Evolutionary conservation across 768 basidiomycete genomes (phyloP).

Genomic region (Lyophyllum atratum): DNA sequence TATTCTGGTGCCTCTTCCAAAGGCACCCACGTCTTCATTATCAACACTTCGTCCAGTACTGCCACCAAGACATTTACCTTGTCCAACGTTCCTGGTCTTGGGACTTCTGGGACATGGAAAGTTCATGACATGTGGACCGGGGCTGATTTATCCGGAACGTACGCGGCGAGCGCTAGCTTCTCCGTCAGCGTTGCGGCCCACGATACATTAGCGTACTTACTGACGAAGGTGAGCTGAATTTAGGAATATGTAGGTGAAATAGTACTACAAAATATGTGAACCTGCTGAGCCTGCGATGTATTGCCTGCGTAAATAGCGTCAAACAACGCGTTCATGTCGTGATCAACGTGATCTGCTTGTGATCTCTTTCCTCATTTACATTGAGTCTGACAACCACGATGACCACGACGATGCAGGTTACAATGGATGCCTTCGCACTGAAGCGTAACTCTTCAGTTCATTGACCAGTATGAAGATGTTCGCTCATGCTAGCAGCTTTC

Average conservation of each 20-base stretch:
- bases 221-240: constrained; percentile 25
- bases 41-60: constrained; percentile 43
- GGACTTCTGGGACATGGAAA: constrained; percentile 34
- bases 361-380: not conserved
- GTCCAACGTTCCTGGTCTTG: constrained; percentile 46
- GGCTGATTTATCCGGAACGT: constrained; percentile 42
- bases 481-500: constrained; percentile 52
- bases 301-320: not conserved
- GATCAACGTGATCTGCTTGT: not conserved
- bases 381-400: not conserved
- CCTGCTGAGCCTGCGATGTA: too few relatives aligned
- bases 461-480: constrained; percentile 10
- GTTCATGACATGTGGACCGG: constrained; percentile 61
- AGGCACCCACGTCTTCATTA: constrained; percentile 56
- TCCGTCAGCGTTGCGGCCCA: constrained; percentile 45
- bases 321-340: constrained; percentile 4
- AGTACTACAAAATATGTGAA: not conserved
- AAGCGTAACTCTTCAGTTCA: constrained; percentile 39
- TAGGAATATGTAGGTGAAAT: not conserved
- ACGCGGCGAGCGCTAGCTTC: constrained; percentile 34
- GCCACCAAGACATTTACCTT: constrained; percentile 49
- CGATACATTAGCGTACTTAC: constrained; percentile 53
- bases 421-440: constrained; percentile 58
- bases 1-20: constrained; percentile 50
- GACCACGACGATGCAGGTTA: constrained; percentile 58